These are phyloP conservation scores for Coemansia sp. DNA, from an alignment of 192 early-diverging fungal species.

Conservation along the genomic window DNA sequence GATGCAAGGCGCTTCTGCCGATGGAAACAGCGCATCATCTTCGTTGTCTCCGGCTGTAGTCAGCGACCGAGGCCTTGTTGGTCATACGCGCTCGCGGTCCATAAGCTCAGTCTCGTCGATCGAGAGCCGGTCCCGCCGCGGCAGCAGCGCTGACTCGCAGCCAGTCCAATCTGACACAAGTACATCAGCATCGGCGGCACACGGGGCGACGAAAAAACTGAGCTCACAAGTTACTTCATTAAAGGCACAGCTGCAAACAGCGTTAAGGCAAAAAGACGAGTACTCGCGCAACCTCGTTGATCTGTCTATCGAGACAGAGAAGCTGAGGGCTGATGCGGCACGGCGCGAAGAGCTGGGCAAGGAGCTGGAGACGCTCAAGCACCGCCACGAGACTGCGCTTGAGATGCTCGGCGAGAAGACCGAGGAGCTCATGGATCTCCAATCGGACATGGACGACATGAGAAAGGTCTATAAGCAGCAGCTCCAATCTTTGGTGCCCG, in stretches of 20 bases:
- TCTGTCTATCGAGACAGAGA: slow-evolving; percentile 66
- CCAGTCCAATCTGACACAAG: slow-evolving; percentile 2
- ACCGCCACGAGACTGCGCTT: slow-evolving; percentile 64
- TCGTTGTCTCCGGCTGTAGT: background rate
- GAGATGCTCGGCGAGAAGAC: slow-evolving; percentile 89
- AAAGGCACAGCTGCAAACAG: slow-evolving; percentile 50
- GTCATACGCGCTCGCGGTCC: slow-evolving; percentile 30
- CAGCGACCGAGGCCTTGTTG: background rate
- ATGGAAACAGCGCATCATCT: background rate
- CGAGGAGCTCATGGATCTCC: slow-evolving; percentile 79
- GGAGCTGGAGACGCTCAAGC: slow-evolving; percentile 62
- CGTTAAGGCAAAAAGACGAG: slow-evolving; percentile 44
- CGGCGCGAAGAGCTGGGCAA: slow-evolving; percentile 33
- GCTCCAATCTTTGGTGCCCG: no score
- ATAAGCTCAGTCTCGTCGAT: slow-evolving; percentile 35
- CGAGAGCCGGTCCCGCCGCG: slow-evolving; percentile 32
- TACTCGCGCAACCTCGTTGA: slow-evolving; percentile 58
- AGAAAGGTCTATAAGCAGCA: slow-evolving; percentile 71
- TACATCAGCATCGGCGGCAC: slow-evolving; percentile 5
- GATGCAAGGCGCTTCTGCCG: slow-evolving; percentile 9
- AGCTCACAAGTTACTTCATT: slow-evolving; percentile 47
- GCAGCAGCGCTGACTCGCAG: slow-evolving; percentile 24
- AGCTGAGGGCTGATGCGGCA: slow-evolving; percentile 36
- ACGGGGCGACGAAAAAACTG: slow-evolving; percentile 33
- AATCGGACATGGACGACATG: slow-evolving; percentile 76